Base-by-base conservation (phyloP, 2,329 filamentous ascomycete species). In the Xylariaceae sp. region DNA sequence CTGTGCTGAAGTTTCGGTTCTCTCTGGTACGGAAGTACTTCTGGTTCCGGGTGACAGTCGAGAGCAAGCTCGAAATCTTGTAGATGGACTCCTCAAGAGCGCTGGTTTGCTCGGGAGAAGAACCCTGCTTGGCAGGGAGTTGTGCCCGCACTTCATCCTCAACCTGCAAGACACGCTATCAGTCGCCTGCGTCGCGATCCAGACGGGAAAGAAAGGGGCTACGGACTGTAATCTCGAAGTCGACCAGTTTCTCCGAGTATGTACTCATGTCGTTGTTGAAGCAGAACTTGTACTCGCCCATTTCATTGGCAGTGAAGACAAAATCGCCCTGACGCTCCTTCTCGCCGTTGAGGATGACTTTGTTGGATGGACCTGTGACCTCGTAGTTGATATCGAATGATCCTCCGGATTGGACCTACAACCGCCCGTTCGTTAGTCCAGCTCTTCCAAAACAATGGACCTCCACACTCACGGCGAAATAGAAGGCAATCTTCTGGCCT, bases 1-100 rank as follows among this genome's bases (percentile, higher is more conserved):
- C 94, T 8, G 94, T 99, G 78, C 90, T 95, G 78, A 99, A 97
- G 78, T 99, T 99, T 63, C 94, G 85, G 82, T 99, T 99, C 82
- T 99, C 94, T 66, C 94, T 87, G 2, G 94, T 99, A 64, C 95
- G 89, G 86, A 99, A 99, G 81, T 99, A 99, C 75, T 99, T 99
- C 73, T 99, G 94, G 80, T 96, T 97, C 71, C 94, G 86, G 48
- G 90, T 92, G 72, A 99, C 94, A 63, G 92, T 97, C 11, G 92
- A 96, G 54, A 99, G 80, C 73, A 96, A 91, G 64, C 90, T 88
- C 10, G 92, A 96, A 62, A 99, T 83, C 80, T 96, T 97, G 80
- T 94, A 91, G 70, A 97, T 89, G 47, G 91, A 93, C 78, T 99
- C 93, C 75, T 97, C 93, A 53, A 99, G 82, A 6, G 85, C 84